Percentiles rank a stretch among this genome's conserved stretches.
Evolutionary conservation across 257 asterid species (phyloP).

Genomic region (Nemophila menziesii): DNA sequence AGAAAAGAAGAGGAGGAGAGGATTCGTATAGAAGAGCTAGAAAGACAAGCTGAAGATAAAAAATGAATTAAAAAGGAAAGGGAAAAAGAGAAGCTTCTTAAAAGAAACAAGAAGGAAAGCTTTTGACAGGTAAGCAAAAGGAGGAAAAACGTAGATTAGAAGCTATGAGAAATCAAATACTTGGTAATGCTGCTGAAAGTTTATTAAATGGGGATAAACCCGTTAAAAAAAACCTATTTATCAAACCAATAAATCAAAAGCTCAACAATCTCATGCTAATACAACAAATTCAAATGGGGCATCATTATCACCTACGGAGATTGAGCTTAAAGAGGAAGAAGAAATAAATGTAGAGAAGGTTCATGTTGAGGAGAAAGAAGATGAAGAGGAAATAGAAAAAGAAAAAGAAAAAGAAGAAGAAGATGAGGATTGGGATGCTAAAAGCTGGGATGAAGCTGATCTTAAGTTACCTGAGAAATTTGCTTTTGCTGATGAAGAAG

Average conservation of each 20-base stretch:
- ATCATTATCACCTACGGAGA: conserved; percentile 25
- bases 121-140: conserved; percentile 76
- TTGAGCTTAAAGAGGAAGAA: conserved; percentile 32
- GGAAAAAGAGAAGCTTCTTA: conserved; percentile 71
- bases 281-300: conserved; percentile 25
- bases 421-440: conserved; percentile 93
- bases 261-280: conserved; percentile 42
- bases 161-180: conserved; percentile 78
- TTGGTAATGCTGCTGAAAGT: conserved; percentile 46
- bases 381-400: conserved; percentile 46
- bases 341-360: conserved; percentile 17
- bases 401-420: conserved; percentile 49
- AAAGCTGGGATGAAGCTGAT: conserved; percentile 94
- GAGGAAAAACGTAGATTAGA: conserved; percentile 84
- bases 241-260: conserved; percentile 59
- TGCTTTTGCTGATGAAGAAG: conserved; percentile 78
- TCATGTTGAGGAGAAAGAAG: conserved; percentile 21
- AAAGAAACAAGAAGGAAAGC: conserved; percentile 79
- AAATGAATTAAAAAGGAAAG: conserved; percentile 76
- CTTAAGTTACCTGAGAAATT: conserved; percentile 67
- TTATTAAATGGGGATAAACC: conserved; percentile 34
- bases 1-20: conserved; percentile 95
- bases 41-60: conserved; percentile 67
- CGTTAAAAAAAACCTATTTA: conserved; percentile 54
- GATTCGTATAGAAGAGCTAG: conserved; percentile 54